phyloP scores from a whole-genome alignment of 2,329 filamentous ascomycete species.

The Penicillium thymicola region DNA sequence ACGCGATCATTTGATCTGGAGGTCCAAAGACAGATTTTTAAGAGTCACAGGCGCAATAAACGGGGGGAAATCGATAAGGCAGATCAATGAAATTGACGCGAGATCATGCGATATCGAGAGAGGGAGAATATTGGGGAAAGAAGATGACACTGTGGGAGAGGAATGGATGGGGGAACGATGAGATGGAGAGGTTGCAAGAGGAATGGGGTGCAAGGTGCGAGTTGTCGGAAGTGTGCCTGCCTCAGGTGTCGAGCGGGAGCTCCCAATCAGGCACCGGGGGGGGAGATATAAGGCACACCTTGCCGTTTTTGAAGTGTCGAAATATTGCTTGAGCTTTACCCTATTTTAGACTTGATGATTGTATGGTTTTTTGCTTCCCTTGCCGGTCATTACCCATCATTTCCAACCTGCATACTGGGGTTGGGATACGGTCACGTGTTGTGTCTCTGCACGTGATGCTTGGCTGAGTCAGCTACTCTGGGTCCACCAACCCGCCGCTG shows the following conservation, averaged over 20 bases:
- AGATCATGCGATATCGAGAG: slow-evolving; percentile 11
- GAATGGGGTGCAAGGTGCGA: slow-evolving; percentile 22
- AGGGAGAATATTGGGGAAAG: slow-evolving; percentile 8
- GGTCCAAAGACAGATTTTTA: slow-evolving; percentile 38
- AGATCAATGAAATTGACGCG: slow-evolving; percentile 9
- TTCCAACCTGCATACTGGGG: background rate
- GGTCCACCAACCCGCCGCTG: background rate
- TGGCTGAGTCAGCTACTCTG: background rate
- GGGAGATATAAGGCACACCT: background rate
- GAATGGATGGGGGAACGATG: slow-evolving; percentile 19
- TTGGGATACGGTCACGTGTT: background rate
- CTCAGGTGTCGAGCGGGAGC: slow-evolving; percentile 22
- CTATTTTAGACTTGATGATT: background rate
- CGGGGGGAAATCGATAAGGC: slow-evolving; percentile 15
- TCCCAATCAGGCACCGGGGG: slow-evolving; percentile 13
- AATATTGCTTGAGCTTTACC: background rate
- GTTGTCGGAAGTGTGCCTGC: slow-evolving; percentile 22
- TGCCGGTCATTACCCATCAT: background rate
- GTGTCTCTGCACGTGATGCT: background rate
- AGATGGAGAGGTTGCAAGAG: slow-evolving; percentile 20
- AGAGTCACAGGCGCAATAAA: slow-evolving; percentile 17
- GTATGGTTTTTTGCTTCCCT: background rate
- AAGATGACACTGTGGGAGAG: slow-evolving; percentile 17
- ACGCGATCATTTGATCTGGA: slow-evolving; percentile 50
- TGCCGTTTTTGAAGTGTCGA: background rate